phyloP scores from a whole-genome alignment of 345 rosid species.

The Acer campestre region DNA sequence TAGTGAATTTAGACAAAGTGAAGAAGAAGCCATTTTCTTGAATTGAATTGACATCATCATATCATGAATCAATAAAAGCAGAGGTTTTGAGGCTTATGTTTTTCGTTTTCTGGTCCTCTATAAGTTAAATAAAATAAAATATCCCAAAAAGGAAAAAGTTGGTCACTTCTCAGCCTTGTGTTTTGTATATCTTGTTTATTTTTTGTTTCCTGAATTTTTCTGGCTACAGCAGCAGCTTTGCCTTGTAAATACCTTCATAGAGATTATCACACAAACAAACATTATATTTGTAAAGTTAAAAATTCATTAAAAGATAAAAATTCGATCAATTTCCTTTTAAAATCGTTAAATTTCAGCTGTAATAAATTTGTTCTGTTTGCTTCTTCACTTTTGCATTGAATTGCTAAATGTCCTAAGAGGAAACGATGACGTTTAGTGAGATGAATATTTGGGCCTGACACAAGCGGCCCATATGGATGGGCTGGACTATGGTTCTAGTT shows the following conservation, averaged over 20 bases:
- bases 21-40: slow-evolving; percentile 71
- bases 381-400: too few species aligned
- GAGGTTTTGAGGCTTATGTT: neutral
- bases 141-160: neutral
- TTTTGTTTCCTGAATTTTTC: neutral
- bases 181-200: neutral
- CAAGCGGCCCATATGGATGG: neutral
- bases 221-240: slow-evolving; percentile 26
- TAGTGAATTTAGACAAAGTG: slow-evolving; percentile 60
- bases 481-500: too few species aligned
- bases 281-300: too few species aligned
- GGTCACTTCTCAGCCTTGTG: slow-evolving; percentile 18
- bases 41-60: slow-evolving; percentile 18
- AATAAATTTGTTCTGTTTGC: too few species aligned
- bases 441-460: neutral
- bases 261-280: too few species aligned
- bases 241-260: neutral
- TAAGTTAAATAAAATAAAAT: neutral
- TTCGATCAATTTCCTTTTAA: too few species aligned
- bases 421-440: neutral
- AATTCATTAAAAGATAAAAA: too few species aligned
- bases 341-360: too few species aligned
- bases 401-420: too few species aligned
- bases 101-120: too few species aligned
- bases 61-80: slow-evolving; percentile 12